These are phyloP conservation scores for Striga asiatica DNA, from an alignment of 257 asterid species.

Conservation along the genomic window DNA sequence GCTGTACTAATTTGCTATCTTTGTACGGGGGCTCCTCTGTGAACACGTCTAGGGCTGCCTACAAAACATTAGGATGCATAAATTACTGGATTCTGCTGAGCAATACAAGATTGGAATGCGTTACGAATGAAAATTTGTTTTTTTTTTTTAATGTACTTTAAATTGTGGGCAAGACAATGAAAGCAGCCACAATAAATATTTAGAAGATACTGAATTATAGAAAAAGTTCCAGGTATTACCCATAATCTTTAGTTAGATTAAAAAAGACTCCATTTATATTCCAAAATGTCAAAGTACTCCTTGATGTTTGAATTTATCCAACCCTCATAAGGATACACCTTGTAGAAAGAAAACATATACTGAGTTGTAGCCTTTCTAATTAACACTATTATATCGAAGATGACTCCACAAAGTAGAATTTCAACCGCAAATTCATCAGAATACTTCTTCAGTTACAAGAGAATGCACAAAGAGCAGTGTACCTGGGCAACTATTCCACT, in stretches of 20 bases:
- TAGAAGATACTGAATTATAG: no score
- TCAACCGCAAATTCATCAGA: not conserved
- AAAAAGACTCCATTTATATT: no score
- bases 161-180: not conserved
- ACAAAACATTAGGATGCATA: slow-evolving; percentile 16
- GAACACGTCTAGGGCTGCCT: slow-evolving; percentile 99
- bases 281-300: no score
- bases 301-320: no score
- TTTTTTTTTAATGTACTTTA: no score
- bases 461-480: not conserved
- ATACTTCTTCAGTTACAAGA: not conserved
- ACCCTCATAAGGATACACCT: no score
- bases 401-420: no score
- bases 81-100: not conserved
- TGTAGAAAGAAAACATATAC: no score
- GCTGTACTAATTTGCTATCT: slow-evolving; percentile 72
- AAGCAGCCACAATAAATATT: not conserved
- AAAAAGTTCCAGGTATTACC: no score
- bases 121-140: not conserved
- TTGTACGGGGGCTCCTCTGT: slow-evolving; percentile 86
- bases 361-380: no score
- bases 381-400: no score
- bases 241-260: no score
- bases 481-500: slow-evolving; percentile 83
- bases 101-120: not conserved